Evolutionary conservation across 139 green algal species (phyloP), one percentile per base, ranked within the genome.

Genomic region (Chlamydomonas urium): DNA sequence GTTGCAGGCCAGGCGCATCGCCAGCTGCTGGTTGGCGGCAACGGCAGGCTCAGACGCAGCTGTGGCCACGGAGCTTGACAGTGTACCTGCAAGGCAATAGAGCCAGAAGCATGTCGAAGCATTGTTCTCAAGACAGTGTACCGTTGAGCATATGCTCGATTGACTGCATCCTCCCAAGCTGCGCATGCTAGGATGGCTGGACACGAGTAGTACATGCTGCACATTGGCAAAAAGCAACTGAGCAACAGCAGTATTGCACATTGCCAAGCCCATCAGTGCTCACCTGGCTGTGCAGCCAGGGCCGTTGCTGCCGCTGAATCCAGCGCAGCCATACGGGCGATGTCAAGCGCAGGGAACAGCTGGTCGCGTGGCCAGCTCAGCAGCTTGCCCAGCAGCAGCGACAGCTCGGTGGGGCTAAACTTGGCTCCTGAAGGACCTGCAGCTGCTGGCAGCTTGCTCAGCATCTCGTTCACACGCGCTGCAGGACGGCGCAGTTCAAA

Each of bases 321-420:
- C 73, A 93, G 81, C 5, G 73, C 75, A 32, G 85, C 47, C 48
- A 89, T 59, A n/a, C 90, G 79, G 0, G 84, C 80, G 2, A 95
- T 66, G 68, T 96, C 90, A 4, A 95, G 73, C 0, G 75, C 79
- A 2, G 90, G 90, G 74, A 94, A 96, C 8, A 96, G 73, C 37
- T 79, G 65, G 24, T 66, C 53, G 0, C 79, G 65, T 4, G 90
- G 90, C 88, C 88, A 95, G 14, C 53, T 36, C 72, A 93, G 79
- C 73, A 94, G 68, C 28, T 76, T 73, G 28, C 28, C 38, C 4
- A 65, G 60, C 4, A 90, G 75, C 63, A 89, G 38, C 0, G 35
- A 37, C 8, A 84, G n/a, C 37, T 84, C 47, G 4, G 66, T 17
- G 6, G 33, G 21, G 47, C 3, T 1, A 42, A 23, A 26, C 29